Base-by-base conservation (phyloP, 768 basidiomycete genomes). In the Imleria badia region DNA sequence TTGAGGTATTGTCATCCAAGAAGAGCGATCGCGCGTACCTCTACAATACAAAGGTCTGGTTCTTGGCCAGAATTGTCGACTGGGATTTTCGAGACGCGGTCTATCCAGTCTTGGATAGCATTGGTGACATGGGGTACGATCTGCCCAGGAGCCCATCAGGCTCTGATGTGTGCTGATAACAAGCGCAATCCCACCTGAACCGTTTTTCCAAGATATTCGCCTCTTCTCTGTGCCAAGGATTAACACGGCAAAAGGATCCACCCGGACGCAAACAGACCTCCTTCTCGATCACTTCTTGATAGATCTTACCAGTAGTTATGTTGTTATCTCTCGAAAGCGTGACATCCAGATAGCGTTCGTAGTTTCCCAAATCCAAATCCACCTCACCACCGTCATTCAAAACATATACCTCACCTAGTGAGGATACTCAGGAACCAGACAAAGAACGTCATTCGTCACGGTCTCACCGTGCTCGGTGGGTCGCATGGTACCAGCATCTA, bases 351-450 rank as follows among this genome's bases (percentile, higher is more conserved):
- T 99, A 99, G 56, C 96, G 87, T 74, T 99, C 96, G 68, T 99
- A 99, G 74, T 99, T 99, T 54, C 96, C 96, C 49, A 99, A 74
- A 76, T 99, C 96, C 34, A 99, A 78, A 72, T 99, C 96, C 57
- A 97, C 97, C 73, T 99, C 96, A 40, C 96, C 96, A 20, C 96
- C 96, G 59, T 99, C 96, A 72, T 99, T 98, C 61, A 99, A 77
- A 41, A 98, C 96, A 67, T 97, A 98, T 6, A 98, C 96, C 77
- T 98, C 96, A 62, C 95, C 95, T 89, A 58, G 22, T 51, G 39
- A 51, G 60, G 51, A 55, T 49, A 54, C 58, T 72, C 40, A 72
- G 62, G 60, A 47, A 39, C 48, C 7, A 39, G 43, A 35, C 20
- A 40, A 33, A 45, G 55, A 51, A 20, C 29, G 20, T 3, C 41